These are phyloP conservation scores for Heterobasidion irregulare DNA, from an alignment of 1,284 basidiomycete genomes.

Conservation along the genomic window DNA sequence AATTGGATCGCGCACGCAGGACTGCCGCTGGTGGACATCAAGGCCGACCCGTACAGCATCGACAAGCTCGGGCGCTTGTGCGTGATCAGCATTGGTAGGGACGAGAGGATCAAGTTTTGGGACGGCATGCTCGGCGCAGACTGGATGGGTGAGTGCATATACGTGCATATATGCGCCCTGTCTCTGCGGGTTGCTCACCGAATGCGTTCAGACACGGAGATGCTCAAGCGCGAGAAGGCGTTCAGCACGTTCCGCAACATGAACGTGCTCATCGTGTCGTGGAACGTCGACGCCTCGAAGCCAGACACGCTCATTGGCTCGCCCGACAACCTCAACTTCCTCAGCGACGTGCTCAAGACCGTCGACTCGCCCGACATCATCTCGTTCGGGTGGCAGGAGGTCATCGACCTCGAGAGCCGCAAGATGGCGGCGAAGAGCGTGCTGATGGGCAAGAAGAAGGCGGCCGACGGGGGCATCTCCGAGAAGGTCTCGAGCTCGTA, in stretches of 20 bases:
- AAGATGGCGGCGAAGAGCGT: conserved; percentile 89
- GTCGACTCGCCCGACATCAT: conserved; percentile 82
- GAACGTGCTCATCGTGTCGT: conserved; percentile 79
- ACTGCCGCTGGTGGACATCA: conserved; percentile 66
- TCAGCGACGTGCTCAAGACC: conserved; percentile 62
- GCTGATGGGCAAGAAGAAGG: conserved; percentile 69
- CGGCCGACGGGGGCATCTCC: conserved; percentile 54
- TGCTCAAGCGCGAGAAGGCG: conserved; percentile 65
- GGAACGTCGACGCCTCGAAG: conserved; percentile 89
- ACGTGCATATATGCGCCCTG: background rate
- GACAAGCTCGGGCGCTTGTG: conserved; percentile 54
- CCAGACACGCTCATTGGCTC: conserved; percentile 62
- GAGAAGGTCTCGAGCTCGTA: conserved; percentile 82
- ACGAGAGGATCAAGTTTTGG: conserved; percentile 77
- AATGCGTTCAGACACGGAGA: conserved; percentile 50
- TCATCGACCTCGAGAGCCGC: conserved; percentile 89
- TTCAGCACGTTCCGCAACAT: conserved; percentile 80
- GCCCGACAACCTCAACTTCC: conserved; percentile 62
- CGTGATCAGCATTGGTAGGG: conserved; percentile 74
- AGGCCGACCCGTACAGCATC: conserved; percentile 69
- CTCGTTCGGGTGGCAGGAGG: conserved; percentile 91
- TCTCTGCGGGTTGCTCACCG: background rate
- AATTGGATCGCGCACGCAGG: conserved; percentile 83
- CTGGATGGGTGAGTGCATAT: conserved; percentile 67
- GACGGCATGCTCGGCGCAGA: conserved; percentile 82